Conservation (phyloP, 1,284 basidiomycete species). For the Fistulina hepatica region DNA sequence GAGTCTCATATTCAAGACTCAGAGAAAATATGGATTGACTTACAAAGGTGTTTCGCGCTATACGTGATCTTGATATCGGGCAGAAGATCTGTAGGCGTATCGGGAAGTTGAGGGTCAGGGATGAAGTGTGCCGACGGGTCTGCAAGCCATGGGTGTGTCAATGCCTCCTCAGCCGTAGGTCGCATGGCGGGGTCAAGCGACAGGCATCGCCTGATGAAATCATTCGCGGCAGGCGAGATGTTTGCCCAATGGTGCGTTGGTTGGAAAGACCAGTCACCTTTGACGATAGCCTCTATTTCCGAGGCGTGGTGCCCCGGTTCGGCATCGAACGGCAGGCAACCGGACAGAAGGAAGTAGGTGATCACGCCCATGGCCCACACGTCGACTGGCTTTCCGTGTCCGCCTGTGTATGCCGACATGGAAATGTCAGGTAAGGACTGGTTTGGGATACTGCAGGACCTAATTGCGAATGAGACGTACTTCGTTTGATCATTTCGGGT, state of each 20-base stretch:
- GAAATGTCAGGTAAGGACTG: constrained; percentile 9
- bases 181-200: constrained; percentile 72
- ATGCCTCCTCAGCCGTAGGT: constrained; percentile 62
- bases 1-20: constrained; percentile 3
- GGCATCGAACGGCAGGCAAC: constrained; percentile 90
- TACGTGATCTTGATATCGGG: constrained; percentile 84
- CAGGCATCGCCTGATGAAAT: constrained; percentile 74
- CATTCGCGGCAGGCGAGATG: constrained; percentile 69
- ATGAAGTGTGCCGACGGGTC: constrained; percentile 56
- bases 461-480: constrained; percentile 30
- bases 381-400: constrained; percentile 93
- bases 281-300: constrained; percentile 89
- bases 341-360: constrained; percentile 88
- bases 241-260: constrained; percentile 83
- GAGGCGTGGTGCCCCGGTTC: constrained; percentile 44
- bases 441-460: constrained; percentile 3
- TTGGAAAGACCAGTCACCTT: constrained; percentile 89
- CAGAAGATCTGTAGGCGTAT: constrained; percentile 68
- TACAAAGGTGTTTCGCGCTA: constrained; percentile 80
- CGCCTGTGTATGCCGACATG: constrained; percentile 36
- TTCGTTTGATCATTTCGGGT: constrained; percentile 94
- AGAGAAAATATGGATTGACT: constrained; percentile 23
- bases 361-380: constrained; percentile 97
- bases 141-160: no score
- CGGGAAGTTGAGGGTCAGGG: constrained; percentile 41